Evolutionary conservation across 2,329 filamentous ascomycete genomes (phyloP), one percentile per base, ranked within the genome.

Genomic region (Neofusicoccum sp.): DNA sequence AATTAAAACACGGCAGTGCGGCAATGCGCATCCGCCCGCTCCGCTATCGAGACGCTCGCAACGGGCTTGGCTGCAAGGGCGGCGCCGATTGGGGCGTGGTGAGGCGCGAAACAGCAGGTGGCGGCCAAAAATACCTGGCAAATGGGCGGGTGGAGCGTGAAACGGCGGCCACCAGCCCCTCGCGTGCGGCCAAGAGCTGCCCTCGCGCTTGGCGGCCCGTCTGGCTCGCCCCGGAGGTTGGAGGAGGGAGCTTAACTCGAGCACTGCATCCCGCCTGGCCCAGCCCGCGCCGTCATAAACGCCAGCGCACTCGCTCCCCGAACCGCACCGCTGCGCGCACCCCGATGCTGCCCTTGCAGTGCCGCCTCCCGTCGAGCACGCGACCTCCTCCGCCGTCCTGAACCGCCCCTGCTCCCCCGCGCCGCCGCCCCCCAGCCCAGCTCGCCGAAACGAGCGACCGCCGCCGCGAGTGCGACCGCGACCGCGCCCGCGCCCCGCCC

Each of bases 321-420:
- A 51, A 20, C 26, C 36, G n/a, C 30, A 40, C 24, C 33, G 16
- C 4, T 8, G 24, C 43, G 20, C 33, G 26, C 16, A 31, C 16
- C 9, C 33, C 45, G 40, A 60, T 60, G 58, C 58, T 54, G 47
- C 48, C 47, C 58, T 47, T 54, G 47, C 38, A 40, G 53, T 11
- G 28, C 26, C 24, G 24, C 24, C 36, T 36, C 40, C 20, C 9
- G 8, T 6, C n/a, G 48, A 43, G 47, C 47, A 60, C 47, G 48
- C 58, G 58, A 60, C 58, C 40, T 14, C 40, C 44, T 40, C 57
- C 57, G 44, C 57, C 58, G 58, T 34, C 45, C 47, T 26, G 16
- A 43, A 28, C 26, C 33, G 30, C 47, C 48, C 31, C 58, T 33
- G 41, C 30, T 28, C 30, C 58, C 33, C 54, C 40, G 30, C 47